Evolutionary conservation across 192 early-diverging fungal genomes (phyloP).

Genomic region (Gigaspora rosea): DNA sequence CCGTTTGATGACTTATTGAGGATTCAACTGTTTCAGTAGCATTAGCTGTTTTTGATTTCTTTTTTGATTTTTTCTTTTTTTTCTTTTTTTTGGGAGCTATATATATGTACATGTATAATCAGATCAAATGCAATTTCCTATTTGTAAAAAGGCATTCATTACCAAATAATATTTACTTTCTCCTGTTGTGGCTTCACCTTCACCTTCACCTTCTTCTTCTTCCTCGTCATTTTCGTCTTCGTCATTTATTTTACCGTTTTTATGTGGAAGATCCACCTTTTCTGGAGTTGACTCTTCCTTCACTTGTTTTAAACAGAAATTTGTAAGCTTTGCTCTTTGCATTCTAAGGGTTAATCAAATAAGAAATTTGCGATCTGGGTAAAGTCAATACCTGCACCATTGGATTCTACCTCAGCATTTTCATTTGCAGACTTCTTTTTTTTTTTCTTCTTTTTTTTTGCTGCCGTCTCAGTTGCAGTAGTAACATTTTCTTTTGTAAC

Average conservation of each 20-base stretch:
- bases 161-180: not conserved
- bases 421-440: not conserved
- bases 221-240: constrained; percentile 1
- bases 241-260: not conserved
- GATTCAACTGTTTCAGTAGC: not conserved
- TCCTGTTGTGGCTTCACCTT: not conserved
- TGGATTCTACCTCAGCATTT: not conserved
- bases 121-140: not conserved
- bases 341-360: too few relatives aligned
- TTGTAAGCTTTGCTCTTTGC: too few relatives aligned
- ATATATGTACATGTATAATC: not conserved
- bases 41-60: not conserved
- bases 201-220: constrained; percentile 14
- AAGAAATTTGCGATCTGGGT: not conserved
- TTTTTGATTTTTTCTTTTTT: constrained; percentile 21
- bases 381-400: not conserved
- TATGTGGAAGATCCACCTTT: not conserved
- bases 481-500: not conserved
- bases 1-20: constrained; percentile 58
- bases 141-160: not conserved
- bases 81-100: constrained; percentile 11
- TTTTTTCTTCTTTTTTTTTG: constrained; percentile 13
- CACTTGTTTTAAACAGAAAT: too few relatives aligned
- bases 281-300: too few relatives aligned
- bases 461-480: too few relatives aligned